Base-by-base conservation (phyloP, 2,329 filamentous ascomycete species). In the Fusarium fujikuroi region DNA sequence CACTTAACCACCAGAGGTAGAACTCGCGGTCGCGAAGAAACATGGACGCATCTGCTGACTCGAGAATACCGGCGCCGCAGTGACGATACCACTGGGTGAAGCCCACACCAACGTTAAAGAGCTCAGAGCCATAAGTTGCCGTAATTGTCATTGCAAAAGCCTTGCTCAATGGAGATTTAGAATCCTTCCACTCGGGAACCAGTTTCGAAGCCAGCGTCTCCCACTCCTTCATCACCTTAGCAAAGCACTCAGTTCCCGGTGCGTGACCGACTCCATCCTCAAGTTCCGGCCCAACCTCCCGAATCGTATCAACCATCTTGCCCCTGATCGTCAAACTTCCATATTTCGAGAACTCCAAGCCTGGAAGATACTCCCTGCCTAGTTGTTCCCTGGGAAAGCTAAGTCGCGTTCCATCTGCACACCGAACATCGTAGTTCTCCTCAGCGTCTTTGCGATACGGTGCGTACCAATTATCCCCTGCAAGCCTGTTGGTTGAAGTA, bases 11-110 rank as follows among this genome's bases (percentile, higher is more conserved):
- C 69, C 69, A 72, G 4, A 72, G 18, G 5, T 64, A 69, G 2
- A 69, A 72, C n/a, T 72, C 69, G 3, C 36, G 49, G 2, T 72
- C 25, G 0, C 69, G 63, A 18, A 72, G 37, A 16, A 64, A 63
- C 43, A 56, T 43, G 0, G 47, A 37, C 10, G 63, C 36, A 18
- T 72, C 69, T 0, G 32, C 1, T 5, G 36, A 3, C 11, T 72
- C 58, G 12, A 72, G 53, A 2, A 65, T 10, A 2, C 58, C 47
- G 2, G 49, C n/a, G 1, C 69, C 69, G 16, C 43, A 72, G 32
- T 69, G 69, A 1, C 69, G 64, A 39, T 72, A 72, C 69, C 69
- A 72, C 0, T 49, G 21, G 1, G 65, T 59, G 28, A 72, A 72
- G 0, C 57, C 69, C 1, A 47, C 3, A 2, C 50, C 46, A 8